These are phyloP conservation scores for Bipolaris victoriae DNA, from an alignment of 2,329 filamentous ascomycete genomes.

Conservation along the genomic window DNA sequence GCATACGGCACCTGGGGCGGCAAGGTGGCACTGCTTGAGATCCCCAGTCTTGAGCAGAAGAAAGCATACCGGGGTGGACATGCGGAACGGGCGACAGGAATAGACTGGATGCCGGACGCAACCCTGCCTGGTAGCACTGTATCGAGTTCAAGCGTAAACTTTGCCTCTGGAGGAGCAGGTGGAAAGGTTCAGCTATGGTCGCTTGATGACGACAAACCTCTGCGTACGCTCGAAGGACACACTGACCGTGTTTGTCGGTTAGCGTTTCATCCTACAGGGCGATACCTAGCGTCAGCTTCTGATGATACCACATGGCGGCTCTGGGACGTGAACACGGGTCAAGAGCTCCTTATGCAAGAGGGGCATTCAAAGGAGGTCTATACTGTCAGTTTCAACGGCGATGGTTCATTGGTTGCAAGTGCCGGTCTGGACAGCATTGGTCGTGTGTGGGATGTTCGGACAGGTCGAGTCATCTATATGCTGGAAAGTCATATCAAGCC, in stretches of 20 bases:
- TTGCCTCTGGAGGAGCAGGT: constrained; percentile 90
- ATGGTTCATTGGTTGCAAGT: constrained; percentile 88
- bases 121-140: constrained; percentile 74
- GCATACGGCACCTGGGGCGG: constrained; percentile 95
- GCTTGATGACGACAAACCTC: constrained; percentile 80
- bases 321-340: constrained; percentile 88
- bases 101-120: constrained; percentile 87
- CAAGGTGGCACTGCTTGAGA: constrained; percentile 81
- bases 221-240: constrained; percentile 83
- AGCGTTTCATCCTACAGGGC: constrained; percentile 91
- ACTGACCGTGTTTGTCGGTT: constrained; percentile 86
- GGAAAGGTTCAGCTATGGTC: constrained; percentile 91
- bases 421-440: constrained; percentile 95
- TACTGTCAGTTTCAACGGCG: constrained; percentile 84
- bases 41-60: constrained; percentile 81
- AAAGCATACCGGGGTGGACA: constrained; percentile 78
- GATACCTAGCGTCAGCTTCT: constrained; percentile 88
- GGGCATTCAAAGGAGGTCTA: constrained; percentile 95
- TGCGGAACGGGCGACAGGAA: constrained; percentile 84
- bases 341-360: constrained; percentile 86
- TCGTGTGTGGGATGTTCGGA: constrained; percentile 91
- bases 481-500: constrained; percentile 92
- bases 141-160: constrained; percentile 75
- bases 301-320: constrained; percentile 97
- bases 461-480: constrained; percentile 93